Evolutionary conservation across 2,329 filamentous ascomycete genomes (phyloP), one percentile per base, ranked within the genome.

Genomic region (Aspergillus tamarii): DNA sequence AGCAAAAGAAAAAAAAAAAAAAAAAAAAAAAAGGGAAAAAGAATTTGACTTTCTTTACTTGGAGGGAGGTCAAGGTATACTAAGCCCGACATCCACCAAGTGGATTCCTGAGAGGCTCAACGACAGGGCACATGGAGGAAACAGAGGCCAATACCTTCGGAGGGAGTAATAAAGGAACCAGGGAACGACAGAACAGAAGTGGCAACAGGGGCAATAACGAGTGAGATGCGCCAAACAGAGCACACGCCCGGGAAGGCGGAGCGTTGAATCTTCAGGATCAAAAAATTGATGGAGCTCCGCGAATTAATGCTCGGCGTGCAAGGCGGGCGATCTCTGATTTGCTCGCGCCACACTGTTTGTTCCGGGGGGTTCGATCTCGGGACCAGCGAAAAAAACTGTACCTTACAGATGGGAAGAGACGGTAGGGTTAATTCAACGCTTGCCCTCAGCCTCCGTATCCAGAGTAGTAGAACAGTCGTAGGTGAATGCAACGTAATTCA

Each of bases 301-400:
- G 58, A 64, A 61, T 41, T 32, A 61, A 34, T 21, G 59, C 64
- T 66, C 53, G 58, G 63, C 65, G 68, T 71, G 69, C 60, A 45
- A 57, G 60, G 54, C 66, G 64, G 59, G 50, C 57, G 53, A 45
- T 28, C 61, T 64, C 62, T 71, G 67, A 71, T 71, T 69, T 70
- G 69, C 63, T 62, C 66, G 61, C 62, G 52, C 45, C 30, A 52
- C 56, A 11, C 32, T 23, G 32, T 39, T 34, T 19, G 52, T 55
- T 55, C 52, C 52, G 52, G 54, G 50, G 60, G 21, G 30, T 59
- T n/a, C 32, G 48, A 48, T 57, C 43, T 50, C 43, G 60, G 52
- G 50, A 52, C 45, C 30, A 53, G 30, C 14, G 12, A 36, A 21
- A 19, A n/a, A n/a, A 34, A 45, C 34, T 21, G 26, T 19, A 54